phyloP scores from a whole-genome alignment of 2,329 filamentous ascomycete species.

The Trichoderma arundinaceum region DNA sequence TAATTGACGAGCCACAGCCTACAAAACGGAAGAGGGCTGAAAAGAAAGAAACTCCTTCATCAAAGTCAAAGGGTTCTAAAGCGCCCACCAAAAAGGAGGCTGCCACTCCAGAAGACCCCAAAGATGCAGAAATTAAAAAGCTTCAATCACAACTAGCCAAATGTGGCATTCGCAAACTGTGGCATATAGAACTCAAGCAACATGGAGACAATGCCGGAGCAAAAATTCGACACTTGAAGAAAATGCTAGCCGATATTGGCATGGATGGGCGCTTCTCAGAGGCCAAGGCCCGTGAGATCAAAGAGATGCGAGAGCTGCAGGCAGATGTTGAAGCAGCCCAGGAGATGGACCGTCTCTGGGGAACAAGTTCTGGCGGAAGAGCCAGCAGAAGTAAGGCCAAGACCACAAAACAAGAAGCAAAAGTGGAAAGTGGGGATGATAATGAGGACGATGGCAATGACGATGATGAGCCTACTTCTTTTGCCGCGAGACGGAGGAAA shows the following conservation, averaged over 20 bases:
- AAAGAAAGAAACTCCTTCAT: conserved; percentile 37
- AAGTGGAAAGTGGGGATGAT: conserved; percentile 42
- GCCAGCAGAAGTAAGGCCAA: conserved; percentile 50
- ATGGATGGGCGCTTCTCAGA: conserved; percentile 90
- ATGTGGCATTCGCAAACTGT: conserved; percentile 91
- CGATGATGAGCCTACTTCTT: conserved; percentile 43
- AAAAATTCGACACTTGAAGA: conserved; percentile 82
- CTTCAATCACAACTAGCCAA: conserved; percentile 86
- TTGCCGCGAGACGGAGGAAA: conserved; percentile 54
- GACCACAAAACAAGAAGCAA: conserved; percentile 37
- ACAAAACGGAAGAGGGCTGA: conserved; percentile 64
- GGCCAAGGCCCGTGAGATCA: conserved; percentile 84
- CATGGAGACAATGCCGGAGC: conserved; percentile 72
- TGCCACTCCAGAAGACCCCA: conserved; percentile 55
- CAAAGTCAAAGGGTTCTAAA: conserved; percentile 42
- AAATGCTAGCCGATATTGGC: conserved; percentile 78
- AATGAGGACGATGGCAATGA: conserved; percentile 41
- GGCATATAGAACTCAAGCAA: conserved; percentile 81
- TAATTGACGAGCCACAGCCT: conserved; percentile 74
- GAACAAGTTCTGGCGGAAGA: conserved; percentile 52
- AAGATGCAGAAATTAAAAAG: conserved; percentile 83
- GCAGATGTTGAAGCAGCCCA: conserved; percentile 85
- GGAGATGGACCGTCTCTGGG: conserved; percentile 82
- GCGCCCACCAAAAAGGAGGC: conserved; percentile 41
- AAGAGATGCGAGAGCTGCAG: conserved; percentile 81